phyloP scores from a whole-genome alignment of 768 basidiomycete genomes.

The Tephrocybe sp. region DNA sequence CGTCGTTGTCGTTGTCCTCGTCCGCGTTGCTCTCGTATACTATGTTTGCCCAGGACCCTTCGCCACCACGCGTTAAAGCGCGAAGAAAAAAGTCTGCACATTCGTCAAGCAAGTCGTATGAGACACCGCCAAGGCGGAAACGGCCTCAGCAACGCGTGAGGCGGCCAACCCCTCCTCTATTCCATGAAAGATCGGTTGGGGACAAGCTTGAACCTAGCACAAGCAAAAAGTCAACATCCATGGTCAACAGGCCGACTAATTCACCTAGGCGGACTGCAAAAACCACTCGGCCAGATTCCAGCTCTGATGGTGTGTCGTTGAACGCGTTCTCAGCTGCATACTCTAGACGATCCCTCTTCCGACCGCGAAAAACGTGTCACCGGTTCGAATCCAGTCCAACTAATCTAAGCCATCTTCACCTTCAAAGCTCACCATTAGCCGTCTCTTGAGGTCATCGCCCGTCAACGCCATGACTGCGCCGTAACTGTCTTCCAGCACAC shows the following conservation, averaged over 20 bases:
- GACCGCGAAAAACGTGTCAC: constrained; percentile 29
- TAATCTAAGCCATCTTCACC: constrained; percentile 64
- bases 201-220: neutral
- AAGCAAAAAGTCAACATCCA: neutral
- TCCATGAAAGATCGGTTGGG: constrained; percentile 2
- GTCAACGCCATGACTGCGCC: constrained; percentile 78
- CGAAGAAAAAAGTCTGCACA: constrained; percentile 2
- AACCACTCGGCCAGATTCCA: neutral
- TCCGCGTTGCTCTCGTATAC: no score
- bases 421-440: constrained; percentile 73
- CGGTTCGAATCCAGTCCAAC: constrained; percentile 14
- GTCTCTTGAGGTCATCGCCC: constrained; percentile 66
- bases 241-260: neutral
- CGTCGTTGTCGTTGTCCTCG: no score
- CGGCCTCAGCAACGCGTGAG: constrained; percentile 7
- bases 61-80: constrained; percentile 1
- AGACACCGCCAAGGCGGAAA: neutral
- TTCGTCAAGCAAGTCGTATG: neutral
- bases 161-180: constrained; percentile 4
- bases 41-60: neutral
- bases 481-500: constrained; percentile 86
- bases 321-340: neutral
- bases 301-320: constrained; percentile 9
- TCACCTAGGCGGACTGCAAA: neutral
- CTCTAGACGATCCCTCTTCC: constrained; percentile 19